These are phyloP conservation scores for Colletotrichum tanaceti DNA, from an alignment of 2,329 filamentous ascomycete species.

Conservation along the genomic window DNA sequence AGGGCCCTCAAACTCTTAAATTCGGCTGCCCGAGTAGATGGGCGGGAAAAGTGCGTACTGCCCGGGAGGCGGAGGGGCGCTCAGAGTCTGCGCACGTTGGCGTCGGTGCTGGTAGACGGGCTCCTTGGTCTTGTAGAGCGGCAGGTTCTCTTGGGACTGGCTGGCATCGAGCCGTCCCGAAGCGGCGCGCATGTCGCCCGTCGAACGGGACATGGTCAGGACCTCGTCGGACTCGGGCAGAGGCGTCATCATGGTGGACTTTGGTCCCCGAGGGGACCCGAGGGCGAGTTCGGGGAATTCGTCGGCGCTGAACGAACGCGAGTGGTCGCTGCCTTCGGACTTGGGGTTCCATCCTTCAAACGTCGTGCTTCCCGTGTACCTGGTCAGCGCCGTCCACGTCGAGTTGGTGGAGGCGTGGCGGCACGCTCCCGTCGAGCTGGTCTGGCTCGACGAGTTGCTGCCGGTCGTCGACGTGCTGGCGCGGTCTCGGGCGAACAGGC, in stretches of 20 bases:
- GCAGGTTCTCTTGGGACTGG: conserved; percentile 47
- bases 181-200: conserved; percentile 30
- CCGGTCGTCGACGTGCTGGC: conserved; percentile 67
- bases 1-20: conserved; percentile 44
- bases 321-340: conserved; percentile 49
- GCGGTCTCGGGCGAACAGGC: conserved; percentile 55
- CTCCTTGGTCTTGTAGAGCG: conserved; percentile 48
- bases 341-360: conserved; percentile 47
- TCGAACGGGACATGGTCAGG: conserved; percentile 31
- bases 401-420: conserved; percentile 67
- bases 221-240: conserved; percentile 37
- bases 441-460: conserved; percentile 60
- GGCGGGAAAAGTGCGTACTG: conserved; percentile 61
- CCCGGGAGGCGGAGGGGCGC: conserved; percentile 57
- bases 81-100: conserved; percentile 59
- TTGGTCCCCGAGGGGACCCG: conserved; percentile 27
- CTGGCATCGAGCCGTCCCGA: conserved; percentile 28
- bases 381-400: conserved; percentile 64
- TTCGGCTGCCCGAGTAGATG: conserved; percentile 47
- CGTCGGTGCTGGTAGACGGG: conserved; percentile 47
- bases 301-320: conserved; percentile 44
- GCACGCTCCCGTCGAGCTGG: conserved; percentile 60
- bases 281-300: conserved; percentile 44
- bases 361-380: conserved; percentile 64
- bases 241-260: conserved; percentile 34